These are phyloP conservation scores for Penicillium nucicola DNA, from an alignment of 495 filamentous ascomycete species.

Conservation along the genomic window DNA sequence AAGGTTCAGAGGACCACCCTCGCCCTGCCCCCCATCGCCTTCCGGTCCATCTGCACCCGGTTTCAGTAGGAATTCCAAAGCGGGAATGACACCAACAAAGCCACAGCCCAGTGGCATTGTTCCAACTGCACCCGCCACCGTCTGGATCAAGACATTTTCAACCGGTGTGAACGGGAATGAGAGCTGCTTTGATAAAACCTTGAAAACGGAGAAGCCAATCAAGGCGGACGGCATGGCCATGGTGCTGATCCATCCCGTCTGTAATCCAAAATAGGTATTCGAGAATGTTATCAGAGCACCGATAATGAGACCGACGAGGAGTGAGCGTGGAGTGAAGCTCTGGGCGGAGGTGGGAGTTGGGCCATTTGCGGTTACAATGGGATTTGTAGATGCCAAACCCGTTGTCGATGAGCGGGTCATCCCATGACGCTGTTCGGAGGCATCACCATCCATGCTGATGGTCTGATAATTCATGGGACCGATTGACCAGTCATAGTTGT, in stretches of 20 bases:
- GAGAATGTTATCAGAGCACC: slow-evolving; percentile 90
- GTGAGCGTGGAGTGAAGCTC: slow-evolving; percentile 77
- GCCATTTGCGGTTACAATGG: background rate
- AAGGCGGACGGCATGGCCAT: slow-evolving; percentile 93
- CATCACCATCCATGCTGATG: slow-evolving; percentile 32
- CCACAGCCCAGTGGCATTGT: slow-evolving; percentile 97
- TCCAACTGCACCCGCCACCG: slow-evolving; percentile 89
- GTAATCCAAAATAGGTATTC: slow-evolving; percentile 96
- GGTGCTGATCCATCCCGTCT: slow-evolving; percentile 86
- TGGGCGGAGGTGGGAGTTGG: slow-evolving; percentile 28
- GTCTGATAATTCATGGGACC: slow-evolving; percentile 39
- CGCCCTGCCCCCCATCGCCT: slow-evolving; percentile 52
- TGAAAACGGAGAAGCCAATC: slow-evolving; percentile 96
- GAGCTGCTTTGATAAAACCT: slow-evolving; percentile 65
- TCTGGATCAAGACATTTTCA: slow-evolving; percentile 97
- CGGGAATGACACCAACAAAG: slow-evolving; percentile 91
- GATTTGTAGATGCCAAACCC: background rate
- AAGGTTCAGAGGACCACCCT: slow-evolving; percentile 68
- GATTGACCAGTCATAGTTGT: slow-evolving; percentile 8
- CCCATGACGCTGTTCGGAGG: slow-evolving; percentile 9
- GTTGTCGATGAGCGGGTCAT: slow-evolving; percentile 6
- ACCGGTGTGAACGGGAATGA: slow-evolving; percentile 83
- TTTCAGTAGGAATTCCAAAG: slow-evolving; percentile 79
- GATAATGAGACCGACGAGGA: slow-evolving; percentile 76
- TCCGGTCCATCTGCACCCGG: slow-evolving; percentile 59